Conservation (phyloP, 2,329 filamentous ascomycete genomes). For the Chalaropsis thielavioides region DNA sequence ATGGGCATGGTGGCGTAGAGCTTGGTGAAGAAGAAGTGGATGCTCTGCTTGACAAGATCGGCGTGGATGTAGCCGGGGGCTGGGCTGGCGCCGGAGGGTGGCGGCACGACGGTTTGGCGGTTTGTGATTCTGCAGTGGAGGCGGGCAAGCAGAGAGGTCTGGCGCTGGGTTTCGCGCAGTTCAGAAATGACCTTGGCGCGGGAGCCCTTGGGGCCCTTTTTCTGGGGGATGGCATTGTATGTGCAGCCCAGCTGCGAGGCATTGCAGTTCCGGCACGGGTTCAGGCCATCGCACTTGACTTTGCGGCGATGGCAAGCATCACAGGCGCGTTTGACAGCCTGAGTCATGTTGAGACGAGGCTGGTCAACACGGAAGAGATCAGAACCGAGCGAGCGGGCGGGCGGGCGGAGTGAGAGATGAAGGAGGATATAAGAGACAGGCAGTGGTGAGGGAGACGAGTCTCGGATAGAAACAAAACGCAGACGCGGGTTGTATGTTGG, state of each 20-base stretch:
- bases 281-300: slow-evolving; percentile 57
- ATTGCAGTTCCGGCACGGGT: slow-evolving; percentile 56
- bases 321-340: slow-evolving; percentile 48
- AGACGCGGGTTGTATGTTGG: neutral
- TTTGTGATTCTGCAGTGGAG: slow-evolving; percentile 47
- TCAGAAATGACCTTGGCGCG: slow-evolving; percentile 64
- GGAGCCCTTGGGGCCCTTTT: slow-evolving; percentile 62
- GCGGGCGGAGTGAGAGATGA: neutral
- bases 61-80: slow-evolving; percentile 45
- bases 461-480: too few relatives aligned
- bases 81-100: slow-evolving; percentile 31
- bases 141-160: slow-evolving; percentile 48
- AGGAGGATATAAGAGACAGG: neutral
- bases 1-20: slow-evolving; percentile 52
- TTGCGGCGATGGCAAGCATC: slow-evolving; percentile 62
- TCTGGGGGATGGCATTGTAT: slow-evolving; percentile 61
- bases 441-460: neutral
- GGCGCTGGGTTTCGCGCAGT: slow-evolving; percentile 52
- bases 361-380: slow-evolving; percentile 5
- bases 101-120: slow-evolving; percentile 11
- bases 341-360: slow-evolving; percentile 29
- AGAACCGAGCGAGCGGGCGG: too few relatives aligned
- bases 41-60: slow-evolving; percentile 50
- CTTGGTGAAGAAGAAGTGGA: slow-evolving; percentile 54
- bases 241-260: slow-evolving; percentile 54